phyloP scores from a whole-genome alignment of 495 filamentous ascomycete genomes.

The Massariosphaeria phaeospora region DNA sequence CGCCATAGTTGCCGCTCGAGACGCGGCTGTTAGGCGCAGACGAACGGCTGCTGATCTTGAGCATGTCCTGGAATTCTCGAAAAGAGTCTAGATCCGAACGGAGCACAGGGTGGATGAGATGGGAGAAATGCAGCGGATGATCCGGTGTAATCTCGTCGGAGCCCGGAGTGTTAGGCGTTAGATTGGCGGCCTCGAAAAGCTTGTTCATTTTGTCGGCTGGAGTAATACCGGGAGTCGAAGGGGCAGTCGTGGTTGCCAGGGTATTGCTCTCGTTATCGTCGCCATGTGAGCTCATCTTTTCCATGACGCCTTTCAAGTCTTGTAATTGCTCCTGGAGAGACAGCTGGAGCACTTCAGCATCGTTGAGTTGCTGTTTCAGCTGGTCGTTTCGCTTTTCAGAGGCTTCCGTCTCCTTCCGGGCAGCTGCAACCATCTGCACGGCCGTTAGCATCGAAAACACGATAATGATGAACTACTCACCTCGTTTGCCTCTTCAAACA shows the following conservation, averaged over 20 bases:
- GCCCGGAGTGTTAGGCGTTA: slow-evolving; percentile 46
- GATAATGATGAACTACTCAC: slow-evolving; percentile 39
- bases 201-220: slow-evolving; percentile 41
- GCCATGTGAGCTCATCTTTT: slow-evolving; percentile 69
- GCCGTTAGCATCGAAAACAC: not conserved
- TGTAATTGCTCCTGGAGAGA: slow-evolving; percentile 91
- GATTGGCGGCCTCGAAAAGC: slow-evolving; percentile 44
- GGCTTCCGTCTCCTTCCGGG: slow-evolving; percentile 63
- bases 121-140: slow-evolving; percentile 77
- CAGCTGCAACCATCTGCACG: slow-evolving; percentile 79
- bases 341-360: slow-evolving; percentile 78
- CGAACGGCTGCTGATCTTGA: slow-evolving; percentile 48
- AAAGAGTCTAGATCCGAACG: slow-evolving; percentile 76
- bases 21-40: slow-evolving; percentile 54
- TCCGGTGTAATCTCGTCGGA: slow-evolving; percentile 63
- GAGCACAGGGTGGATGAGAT: slow-evolving; percentile 75
- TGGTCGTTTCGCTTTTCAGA: slow-evolving; percentile 71
- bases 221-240: slow-evolving; percentile 57
- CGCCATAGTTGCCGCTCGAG: slow-evolving; percentile 64
- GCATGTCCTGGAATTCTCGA: slow-evolving; percentile 76
- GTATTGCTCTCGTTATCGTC: slow-evolving; percentile 61
- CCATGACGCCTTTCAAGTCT: slow-evolving; percentile 87
- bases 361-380: slow-evolving; percentile 68
- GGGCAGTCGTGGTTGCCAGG: slow-evolving; percentile 59
- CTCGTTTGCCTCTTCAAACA: slow-evolving; percentile 94